A percentile compares a stretch with the other conserved stretches of the same genome.
phyloP scores from a whole-genome alignment of 805 yeast genomes.

The Spathaspora passalidarum region DNA sequence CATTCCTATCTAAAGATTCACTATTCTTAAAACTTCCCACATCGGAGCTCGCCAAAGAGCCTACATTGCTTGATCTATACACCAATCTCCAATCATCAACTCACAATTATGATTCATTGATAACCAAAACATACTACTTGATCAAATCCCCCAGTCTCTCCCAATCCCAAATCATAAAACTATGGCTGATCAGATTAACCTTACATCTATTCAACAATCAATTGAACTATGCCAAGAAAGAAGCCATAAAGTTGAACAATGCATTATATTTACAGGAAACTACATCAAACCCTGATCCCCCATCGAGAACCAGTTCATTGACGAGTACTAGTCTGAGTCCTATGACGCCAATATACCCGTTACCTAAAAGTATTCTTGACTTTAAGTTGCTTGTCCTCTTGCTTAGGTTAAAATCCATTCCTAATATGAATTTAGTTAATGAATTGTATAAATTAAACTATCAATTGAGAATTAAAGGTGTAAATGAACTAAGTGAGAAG shows the following conservation, averaged over 20 bases:
- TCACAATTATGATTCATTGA: constrained; percentile 8
- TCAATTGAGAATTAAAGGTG: constrained; percentile 27
- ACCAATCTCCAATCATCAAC: background rate
- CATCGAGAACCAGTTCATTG: too few relatives aligned
- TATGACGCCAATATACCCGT: constrained; percentile 25
- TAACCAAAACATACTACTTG: constrained; percentile 15
- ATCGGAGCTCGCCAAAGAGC: background rate
- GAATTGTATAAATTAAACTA: constrained; percentile 43
- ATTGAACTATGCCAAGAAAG: constrained; percentile 29
- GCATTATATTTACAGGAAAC: constrained; percentile 30
- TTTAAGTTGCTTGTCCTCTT: constrained; percentile 30
- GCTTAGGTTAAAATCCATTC: constrained; percentile 40
- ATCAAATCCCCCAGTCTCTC: constrained; percentile 7
- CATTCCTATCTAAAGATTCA: constrained; percentile 11
- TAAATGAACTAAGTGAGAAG: constrained; percentile 9
- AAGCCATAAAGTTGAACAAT: constrained; percentile 36
- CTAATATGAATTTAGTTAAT: constrained; percentile 40
- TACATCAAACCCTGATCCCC: background rate
- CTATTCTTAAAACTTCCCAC: constrained; percentile 16
- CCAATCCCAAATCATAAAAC: constrained; percentile 7
- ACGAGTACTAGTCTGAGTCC: constrained; percentile 12
- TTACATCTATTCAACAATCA: constrained; percentile 28
- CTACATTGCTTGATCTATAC: background rate
- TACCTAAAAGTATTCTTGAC: constrained; percentile 32
- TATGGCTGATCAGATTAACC: constrained; percentile 38